Evolutionary conservation across 345 rosid genomes (phyloP).

Genomic region (Kernera saxatilis): DNA sequence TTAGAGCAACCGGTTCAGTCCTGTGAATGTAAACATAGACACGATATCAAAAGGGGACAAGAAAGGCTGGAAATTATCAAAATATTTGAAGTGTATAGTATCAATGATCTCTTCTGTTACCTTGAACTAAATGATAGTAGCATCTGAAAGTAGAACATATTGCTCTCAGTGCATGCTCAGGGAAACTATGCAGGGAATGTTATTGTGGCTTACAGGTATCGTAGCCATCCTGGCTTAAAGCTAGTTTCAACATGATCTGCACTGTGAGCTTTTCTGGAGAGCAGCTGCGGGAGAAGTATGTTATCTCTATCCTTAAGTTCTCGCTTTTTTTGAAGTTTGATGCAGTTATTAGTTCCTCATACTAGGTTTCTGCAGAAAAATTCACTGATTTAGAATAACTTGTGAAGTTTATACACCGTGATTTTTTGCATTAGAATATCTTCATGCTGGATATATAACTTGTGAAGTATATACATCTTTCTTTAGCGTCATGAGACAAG

Average conservation of each 20-base stretch:
- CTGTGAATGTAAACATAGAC: constrained; percentile 6
- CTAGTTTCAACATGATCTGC: not conserved
- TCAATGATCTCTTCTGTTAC: not conserved
- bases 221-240: not conserved
- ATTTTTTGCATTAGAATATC: not conserved
- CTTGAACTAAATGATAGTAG: not conserved
- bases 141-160: not conserved
- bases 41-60: not conserved
- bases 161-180: not conserved
- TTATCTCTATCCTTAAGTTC: not conserved
- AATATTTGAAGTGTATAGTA: not conserved
- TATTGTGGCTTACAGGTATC: not conserved
- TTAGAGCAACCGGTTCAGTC: not conserved
- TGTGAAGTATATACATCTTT: constrained; percentile 7
- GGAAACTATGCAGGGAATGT: not conserved
- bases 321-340: not conserved
- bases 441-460: not conserved
- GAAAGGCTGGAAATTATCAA: not conserved
- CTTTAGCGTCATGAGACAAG: not conserved
- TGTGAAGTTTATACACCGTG: too few relatives aligned
- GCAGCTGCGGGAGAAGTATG: not conserved
- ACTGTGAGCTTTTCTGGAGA: not conserved
- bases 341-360: not conserved
- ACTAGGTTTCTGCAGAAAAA: not conserved
- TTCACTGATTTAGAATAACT: not conserved